phyloP scores from a whole-genome alignment of 371 early-diverging fungal species.

The Mucor lusitanicus region DNA sequence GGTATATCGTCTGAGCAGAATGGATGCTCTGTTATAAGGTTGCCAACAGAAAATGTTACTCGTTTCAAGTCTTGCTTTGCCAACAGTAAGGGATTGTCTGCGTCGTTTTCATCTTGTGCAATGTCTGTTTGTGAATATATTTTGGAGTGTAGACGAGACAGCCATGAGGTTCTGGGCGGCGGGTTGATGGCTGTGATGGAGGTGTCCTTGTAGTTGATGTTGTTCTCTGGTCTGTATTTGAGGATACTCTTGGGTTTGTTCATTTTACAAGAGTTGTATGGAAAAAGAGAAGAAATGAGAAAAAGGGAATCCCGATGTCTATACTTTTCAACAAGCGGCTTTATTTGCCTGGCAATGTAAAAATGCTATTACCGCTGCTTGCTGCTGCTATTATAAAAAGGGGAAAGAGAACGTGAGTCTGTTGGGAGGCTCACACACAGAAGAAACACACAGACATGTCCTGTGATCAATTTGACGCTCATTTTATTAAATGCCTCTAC shows the following conservation, averaged over 20 bases:
- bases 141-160: conserved; percentile 27
- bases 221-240: conserved; percentile 13
- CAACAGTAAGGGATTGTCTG: conserved; percentile 14
- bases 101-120: conserved; percentile 7
- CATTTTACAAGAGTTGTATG: not conserved
- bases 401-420: not conserved
- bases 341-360: not conserved
- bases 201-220: not conserved
- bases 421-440: not conserved
- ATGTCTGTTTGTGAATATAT: conserved; percentile 5
- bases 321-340: not conserved
- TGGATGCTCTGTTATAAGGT: conserved; percentile 33
- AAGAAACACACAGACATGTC: not conserved
- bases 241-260: conserved; percentile 25
- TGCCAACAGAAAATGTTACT: conserved; percentile 43
- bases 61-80: conserved; percentile 42
- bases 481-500: not conserved
- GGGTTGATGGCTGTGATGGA: not conserved
- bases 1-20: conserved; percentile 25
- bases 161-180: conserved; percentile 14
- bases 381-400: not conserved
- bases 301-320: not conserved
- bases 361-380: not conserved
- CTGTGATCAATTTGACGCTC: not conserved
- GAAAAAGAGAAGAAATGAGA: not conserved